These are phyloP conservation scores for Tilletia horrida DNA, from an alignment of 1,284 basidiomycete genomes.

Conservation along the genomic window DNA sequence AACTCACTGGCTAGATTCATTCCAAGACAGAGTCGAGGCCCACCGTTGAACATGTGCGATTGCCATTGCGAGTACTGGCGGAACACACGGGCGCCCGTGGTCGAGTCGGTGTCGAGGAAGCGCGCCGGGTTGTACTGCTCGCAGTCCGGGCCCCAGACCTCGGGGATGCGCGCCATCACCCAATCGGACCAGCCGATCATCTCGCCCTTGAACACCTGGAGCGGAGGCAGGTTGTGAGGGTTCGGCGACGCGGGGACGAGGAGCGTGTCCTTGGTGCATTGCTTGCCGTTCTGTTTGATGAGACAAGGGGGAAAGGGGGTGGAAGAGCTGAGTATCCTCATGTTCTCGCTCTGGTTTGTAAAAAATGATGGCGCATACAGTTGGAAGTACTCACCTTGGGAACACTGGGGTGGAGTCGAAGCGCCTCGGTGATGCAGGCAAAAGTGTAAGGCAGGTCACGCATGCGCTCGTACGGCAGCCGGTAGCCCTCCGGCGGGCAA, in stretches of 20 bases:
- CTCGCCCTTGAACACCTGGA: constrained; percentile 38
- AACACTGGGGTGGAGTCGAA: constrained; percentile 45
- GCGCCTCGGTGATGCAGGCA: constrained; percentile 40
- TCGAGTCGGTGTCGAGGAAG: constrained; percentile 38
- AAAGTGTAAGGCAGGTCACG: constrained; percentile 32
- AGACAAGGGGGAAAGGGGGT: no score
- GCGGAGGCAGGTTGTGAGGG: constrained; percentile 35
- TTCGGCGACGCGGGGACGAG: constrained; percentile 36
- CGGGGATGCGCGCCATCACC: constrained; percentile 41
- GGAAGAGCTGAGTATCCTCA: no score
- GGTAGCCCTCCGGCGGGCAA: constrained; percentile 17
- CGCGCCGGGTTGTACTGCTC: constrained; percentile 38
- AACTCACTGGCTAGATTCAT: constrained; percentile 35
- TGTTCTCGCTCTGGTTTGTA: no score
- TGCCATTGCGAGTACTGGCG: constrained; percentile 42
- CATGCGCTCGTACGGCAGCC: constrained; percentile 41
- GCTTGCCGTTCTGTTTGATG: constrained; percentile 37
- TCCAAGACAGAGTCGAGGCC: constrained; percentile 46
- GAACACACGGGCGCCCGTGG: constrained; percentile 20
- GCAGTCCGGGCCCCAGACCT: constrained; percentile 42
- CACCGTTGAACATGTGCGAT: constrained; percentile 34
- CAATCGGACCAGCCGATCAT: constrained; percentile 43
- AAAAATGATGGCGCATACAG: no score
- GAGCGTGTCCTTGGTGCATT: constrained; percentile 37
- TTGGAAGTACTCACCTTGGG: constrained; percentile 35